phyloP scores from a whole-genome alignment of 2,329 filamentous ascomycete species.

The Thelonectria olida region DNA sequence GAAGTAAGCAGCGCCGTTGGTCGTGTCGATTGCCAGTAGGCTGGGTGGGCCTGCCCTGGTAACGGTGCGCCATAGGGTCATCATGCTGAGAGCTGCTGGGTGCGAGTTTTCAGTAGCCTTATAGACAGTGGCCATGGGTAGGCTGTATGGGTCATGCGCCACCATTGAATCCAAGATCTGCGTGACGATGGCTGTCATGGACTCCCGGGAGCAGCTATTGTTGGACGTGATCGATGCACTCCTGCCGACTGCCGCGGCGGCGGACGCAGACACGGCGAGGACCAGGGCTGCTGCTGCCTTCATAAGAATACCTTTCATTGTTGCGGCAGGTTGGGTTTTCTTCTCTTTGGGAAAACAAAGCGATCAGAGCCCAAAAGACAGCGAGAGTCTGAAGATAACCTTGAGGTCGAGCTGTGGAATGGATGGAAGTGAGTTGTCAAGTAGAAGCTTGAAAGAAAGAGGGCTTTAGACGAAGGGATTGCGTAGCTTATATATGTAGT shows the following conservation, averaged over 20 bases:
- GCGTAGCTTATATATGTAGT: background rate
- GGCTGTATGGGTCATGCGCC: constrained; percentile 3
- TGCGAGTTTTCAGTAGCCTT: constrained; percentile 20
- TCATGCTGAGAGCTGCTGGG: constrained; percentile 15
- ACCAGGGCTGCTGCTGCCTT: background rate
- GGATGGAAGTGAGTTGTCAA: constrained; percentile 17
- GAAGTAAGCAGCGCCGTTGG: constrained; percentile 13
- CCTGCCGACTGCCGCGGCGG: background rate
- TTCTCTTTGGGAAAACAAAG: background rate
- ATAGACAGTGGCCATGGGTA: constrained; percentile 14
- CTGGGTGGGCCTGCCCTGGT: constrained; percentile 10
- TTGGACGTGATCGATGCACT: background rate
- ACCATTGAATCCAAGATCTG: constrained; percentile 16
- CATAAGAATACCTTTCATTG: background rate
- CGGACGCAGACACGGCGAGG: background rate
- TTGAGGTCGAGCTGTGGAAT: background rate
- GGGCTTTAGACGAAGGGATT: background rate
- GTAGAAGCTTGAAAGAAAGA: background rate
- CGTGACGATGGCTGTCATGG: constrained; percentile 5
- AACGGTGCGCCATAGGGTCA: constrained; percentile 20
- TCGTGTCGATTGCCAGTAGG: constrained; percentile 14
- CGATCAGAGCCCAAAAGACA: background rate
- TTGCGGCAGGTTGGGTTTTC: background rate
- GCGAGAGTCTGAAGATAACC: background rate
- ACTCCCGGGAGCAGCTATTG: constrained; percentile 9